Conservation (phyloP, 495 filamentous ascomycete species). For the Talaromyces nanjingensis region DNA sequence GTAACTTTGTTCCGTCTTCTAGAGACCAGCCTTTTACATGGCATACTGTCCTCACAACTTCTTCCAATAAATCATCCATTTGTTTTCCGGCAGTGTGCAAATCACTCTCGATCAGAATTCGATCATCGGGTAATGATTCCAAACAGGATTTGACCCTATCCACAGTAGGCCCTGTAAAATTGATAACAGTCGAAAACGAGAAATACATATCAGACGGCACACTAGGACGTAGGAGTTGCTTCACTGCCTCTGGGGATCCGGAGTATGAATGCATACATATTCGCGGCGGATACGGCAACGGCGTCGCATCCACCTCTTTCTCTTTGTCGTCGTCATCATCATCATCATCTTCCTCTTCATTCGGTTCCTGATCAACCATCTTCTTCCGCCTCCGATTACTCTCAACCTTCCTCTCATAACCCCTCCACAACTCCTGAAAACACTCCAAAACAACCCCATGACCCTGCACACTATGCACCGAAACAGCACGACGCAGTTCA, state of each 20-base stretch:
- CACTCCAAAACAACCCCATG: conserved; percentile 78
- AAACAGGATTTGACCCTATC: conserved; percentile 58
- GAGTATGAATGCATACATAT: conserved; percentile 94
- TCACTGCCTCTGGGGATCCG: conserved; percentile 66
- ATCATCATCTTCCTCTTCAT: conserved; percentile 22
- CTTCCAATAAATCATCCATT: conserved; percentile 75
- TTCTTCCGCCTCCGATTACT: conserved; percentile 55
- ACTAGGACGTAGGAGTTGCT: conserved; percentile 67
- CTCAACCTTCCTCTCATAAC: conserved; percentile 62
- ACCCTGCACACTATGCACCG: conserved; percentile 85
- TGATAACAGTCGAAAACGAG: conserved; percentile 81
- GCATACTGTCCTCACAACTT: conserved; percentile 67
- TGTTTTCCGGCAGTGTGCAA: conserved; percentile 73
- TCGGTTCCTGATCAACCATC: conserved; percentile 22
- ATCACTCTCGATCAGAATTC: conserved; percentile 84
- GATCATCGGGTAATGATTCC: conserved; percentile 64
- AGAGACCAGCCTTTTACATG: conserved; percentile 71
- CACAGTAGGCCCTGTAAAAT: conserved; percentile 55
- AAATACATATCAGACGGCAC: conserved; percentile 78
- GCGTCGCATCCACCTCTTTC: conserved; percentile 16
- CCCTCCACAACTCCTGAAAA: conserved; percentile 71
- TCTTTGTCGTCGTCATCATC: not conserved
- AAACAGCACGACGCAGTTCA: conserved; percentile 71
- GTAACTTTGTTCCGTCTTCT: conserved; percentile 57
- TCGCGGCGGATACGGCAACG: conserved; percentile 71